Evolutionary conservation across 768 basidiomycete genomes (phyloP), one percentile per base, ranked within the genome.

Genomic region (Lactifluus volemus): DNA sequence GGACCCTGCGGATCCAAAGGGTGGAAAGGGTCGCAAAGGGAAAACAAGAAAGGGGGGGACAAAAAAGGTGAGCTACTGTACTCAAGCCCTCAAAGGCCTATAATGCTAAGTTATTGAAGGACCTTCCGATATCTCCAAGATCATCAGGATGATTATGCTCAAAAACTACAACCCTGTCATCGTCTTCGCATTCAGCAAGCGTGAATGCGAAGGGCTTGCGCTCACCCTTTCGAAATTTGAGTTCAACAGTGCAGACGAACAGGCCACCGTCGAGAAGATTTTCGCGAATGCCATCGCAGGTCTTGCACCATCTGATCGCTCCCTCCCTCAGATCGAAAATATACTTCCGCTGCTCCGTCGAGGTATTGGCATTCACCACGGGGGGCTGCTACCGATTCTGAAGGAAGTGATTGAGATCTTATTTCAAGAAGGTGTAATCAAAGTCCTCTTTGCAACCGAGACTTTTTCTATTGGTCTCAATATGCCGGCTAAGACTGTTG

Each of bases 401-500:
- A 99, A 99, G 71, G 97, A 99, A 71, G 94, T 98, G 51, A 98
- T 99, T 72, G 97, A 99, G 72, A 97, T 99, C 59, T 81, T 99
- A 47, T 99, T 99, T 77, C 95, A 98, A 71, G 95, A 98, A 69
- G 95, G 96, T 10, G 79, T 98, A 49, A 93, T 98, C 77, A 99
- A 99, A 72, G 94, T 93, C 36, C 82, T 99, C 44, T 99, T 98
- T 69, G 97, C 97, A 7, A 99, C 97, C 0, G 97, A 99, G 75
- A 99, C 97, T 0, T 98, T 98, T 75, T 96, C 95, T 15, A 97
- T 97, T 60, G 93, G 92, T 41, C 78, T 99, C 48, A 99, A 99
- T 74, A 99, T 99, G 97, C 97, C 97, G 11, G 97, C 97, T 17
- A 98, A 98, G 77, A 98, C 97, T 3, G 97, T 99, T 51, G 96